Conservation (phyloP, 208 protist species). For the Crithidia fasciculata region DNA sequence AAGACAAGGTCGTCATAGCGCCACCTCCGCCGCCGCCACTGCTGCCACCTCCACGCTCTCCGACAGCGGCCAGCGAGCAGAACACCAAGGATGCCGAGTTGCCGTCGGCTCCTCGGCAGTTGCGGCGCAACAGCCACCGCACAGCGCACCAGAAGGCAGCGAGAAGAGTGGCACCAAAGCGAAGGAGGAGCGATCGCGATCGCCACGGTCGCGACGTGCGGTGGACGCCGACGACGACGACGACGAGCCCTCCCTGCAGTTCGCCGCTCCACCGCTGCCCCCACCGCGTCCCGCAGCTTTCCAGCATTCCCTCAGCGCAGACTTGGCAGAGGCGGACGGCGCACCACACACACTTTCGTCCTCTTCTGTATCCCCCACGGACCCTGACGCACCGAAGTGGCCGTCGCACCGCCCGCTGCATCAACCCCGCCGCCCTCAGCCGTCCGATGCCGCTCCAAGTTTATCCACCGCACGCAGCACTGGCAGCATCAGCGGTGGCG, state of each 20-base stretch:
- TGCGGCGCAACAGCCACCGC: conserved; percentile 2
- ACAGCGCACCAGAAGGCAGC: conserved; percentile 3
- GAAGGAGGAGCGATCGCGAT: neutral
- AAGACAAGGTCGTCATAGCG: neutral
- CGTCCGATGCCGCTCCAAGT: conserved; percentile 12
- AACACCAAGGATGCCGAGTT: too few species aligned
- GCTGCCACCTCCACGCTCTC: neutral
- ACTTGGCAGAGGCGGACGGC: too few species aligned
- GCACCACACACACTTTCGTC: neutral
- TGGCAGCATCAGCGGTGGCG: neutral
- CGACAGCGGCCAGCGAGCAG: too few species aligned
- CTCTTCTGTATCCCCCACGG: neutral
- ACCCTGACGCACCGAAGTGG: neutral
- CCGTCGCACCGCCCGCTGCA: conserved; percentile 14
- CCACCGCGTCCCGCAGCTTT: neutral
- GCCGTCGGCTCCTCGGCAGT: neutral
- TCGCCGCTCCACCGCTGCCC: conserved; percentile 13
- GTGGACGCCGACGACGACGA: conserved; percentile 40
- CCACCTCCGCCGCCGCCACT: neutral
- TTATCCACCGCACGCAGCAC: neutral
- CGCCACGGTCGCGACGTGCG: conserved; percentile 8
- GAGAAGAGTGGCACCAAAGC: neutral
- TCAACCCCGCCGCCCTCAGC: conserved; percentile 20
- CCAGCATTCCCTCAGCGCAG: neutral
- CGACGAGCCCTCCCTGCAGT: conserved; percentile 52